Conservation (phyloP, 257 asterid genomes). For the Nemophila menziesii region DNA sequence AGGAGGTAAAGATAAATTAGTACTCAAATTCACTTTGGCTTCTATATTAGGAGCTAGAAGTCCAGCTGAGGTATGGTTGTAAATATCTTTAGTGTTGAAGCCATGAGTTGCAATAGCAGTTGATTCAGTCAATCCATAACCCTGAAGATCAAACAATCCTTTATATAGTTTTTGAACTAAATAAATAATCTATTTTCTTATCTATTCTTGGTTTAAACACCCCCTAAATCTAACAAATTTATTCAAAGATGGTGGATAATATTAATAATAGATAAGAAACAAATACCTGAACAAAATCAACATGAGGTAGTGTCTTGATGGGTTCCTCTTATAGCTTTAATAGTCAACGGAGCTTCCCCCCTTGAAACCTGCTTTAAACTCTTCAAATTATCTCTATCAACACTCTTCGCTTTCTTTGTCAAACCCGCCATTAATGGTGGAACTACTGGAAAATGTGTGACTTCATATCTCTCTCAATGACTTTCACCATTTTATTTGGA, state of each 20-base stretch:
- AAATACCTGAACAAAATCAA: conserved; percentile 74
- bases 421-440: conserved; percentile 55
- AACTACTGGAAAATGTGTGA: conserved; percentile 59
- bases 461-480: conserved; percentile 38
- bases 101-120: conserved; percentile 69
- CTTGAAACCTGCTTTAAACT: conserved; percentile 68
- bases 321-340: conserved; percentile 37
- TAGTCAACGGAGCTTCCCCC: conserved; percentile 63
- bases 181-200: too few relatives aligned
- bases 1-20: conserved; percentile 50
- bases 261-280: background rate
- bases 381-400: conserved; percentile 15
- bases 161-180: too few relatives aligned
- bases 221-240: too few relatives aligned
- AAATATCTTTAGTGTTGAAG: conserved; percentile 28
- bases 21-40: conserved; percentile 61
- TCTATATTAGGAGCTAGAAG: conserved; percentile 51
- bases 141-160: conserved; percentile 23
- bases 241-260: too few relatives aligned
- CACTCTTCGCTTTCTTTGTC: conserved; percentile 38
- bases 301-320: conserved; percentile 41
- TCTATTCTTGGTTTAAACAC: too few relatives aligned
- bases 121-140: conserved; percentile 90
- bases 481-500: conserved; percentile 51
- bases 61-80: conserved; percentile 51